Percentiles rank a stretch among this genome's conserved stretches.
These are phyloP conservation scores for Juncus inflexus DNA, from an alignment of 176 grass and related monocot species.

Conservation along the genomic window DNA sequence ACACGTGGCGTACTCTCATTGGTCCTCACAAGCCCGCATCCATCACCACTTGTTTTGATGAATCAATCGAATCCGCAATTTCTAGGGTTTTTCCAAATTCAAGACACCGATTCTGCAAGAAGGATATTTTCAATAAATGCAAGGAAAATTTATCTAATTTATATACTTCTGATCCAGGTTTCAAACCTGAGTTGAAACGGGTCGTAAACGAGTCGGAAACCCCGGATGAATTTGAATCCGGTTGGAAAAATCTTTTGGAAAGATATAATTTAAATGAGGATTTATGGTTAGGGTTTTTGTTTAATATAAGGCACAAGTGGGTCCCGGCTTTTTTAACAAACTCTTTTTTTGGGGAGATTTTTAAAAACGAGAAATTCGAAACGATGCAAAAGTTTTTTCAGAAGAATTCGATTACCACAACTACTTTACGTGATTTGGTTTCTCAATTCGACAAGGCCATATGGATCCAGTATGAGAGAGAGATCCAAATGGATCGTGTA, in stretches of 20 bases:
- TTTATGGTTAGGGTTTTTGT: slow-evolving; percentile 43
- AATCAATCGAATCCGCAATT: slow-evolving; percentile 28
- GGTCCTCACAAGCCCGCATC: slow-evolving; percentile 35
- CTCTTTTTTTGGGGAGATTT: slow-evolving; percentile 44
- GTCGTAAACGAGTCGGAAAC: slow-evolving; percentile 42
- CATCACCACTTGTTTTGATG: slow-evolving; percentile 39
- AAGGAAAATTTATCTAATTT: slow-evolving; percentile 39
- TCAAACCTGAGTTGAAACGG: slow-evolving; percentile 49
- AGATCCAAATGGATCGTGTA: slow-evolving; percentile 40
- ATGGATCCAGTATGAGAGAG: slow-evolving; percentile 38
- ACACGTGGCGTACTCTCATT: slow-evolving; percentile 53
- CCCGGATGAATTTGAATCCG: slow-evolving; percentile 43
- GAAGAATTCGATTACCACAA: slow-evolving; percentile 52
- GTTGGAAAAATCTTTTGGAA: slow-evolving; percentile 36
- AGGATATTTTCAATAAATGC: slow-evolving; percentile 43
- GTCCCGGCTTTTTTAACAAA: slow-evolving; percentile 44
- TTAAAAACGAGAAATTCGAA: slow-evolving; percentile 36
- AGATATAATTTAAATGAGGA: slow-evolving; percentile 44
- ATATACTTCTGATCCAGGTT: slow-evolving; percentile 34
- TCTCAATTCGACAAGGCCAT: slow-evolving; percentile 61
- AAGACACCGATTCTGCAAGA: slow-evolving; percentile 43
- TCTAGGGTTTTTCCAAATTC: slow-evolving; percentile 36
- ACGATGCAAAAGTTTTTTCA: slow-evolving; percentile 54
- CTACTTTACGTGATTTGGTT: slow-evolving; percentile 44
- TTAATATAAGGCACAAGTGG: slow-evolving; percentile 43